phyloP scores from a whole-genome alignment of 345 rosid genomes.

The Kernera saxatilis region DNA sequence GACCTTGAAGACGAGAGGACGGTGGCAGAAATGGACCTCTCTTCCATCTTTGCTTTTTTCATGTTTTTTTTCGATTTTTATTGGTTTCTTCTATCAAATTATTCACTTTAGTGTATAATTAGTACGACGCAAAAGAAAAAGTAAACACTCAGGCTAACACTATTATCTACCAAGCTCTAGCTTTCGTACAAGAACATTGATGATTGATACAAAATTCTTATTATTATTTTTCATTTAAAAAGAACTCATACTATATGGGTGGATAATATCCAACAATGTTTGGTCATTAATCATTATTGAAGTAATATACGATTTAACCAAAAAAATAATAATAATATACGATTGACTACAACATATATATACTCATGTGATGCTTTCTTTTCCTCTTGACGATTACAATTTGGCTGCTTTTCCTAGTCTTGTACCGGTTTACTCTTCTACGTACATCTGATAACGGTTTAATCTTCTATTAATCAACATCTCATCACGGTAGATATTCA shows the following conservation, averaged over 20 bases:
- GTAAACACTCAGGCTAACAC: conserved; percentile 3
- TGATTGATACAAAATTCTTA: neutral
- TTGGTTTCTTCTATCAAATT: conserved; percentile 7
- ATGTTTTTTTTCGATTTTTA: neutral
- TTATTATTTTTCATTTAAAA: neutral
- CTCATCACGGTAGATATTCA: neutral
- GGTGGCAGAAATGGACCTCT: conserved; percentile 31
- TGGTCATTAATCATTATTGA: neutral
- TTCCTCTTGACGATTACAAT: neutral
- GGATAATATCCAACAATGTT: neutral
- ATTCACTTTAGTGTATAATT: conserved; percentile 17
- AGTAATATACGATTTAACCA: neutral
- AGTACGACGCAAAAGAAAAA: conserved; percentile 6
- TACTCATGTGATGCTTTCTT: neutral
- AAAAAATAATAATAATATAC: neutral
- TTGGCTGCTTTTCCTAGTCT: neutral
- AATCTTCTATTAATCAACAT: neutral
- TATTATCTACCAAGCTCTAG: conserved; percentile 12
- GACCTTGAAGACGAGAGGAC: conserved; percentile 34
- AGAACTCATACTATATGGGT: neutral
- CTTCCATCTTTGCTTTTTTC: conserved; percentile 1
- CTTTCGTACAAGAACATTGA: conserved; percentile 15
- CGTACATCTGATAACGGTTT: neutral
- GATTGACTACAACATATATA: neutral
- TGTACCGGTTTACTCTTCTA: neutral